Evolutionary conservation across 805 yeast species (phyloP).

Genomic region (Candida caryicola): DNA sequence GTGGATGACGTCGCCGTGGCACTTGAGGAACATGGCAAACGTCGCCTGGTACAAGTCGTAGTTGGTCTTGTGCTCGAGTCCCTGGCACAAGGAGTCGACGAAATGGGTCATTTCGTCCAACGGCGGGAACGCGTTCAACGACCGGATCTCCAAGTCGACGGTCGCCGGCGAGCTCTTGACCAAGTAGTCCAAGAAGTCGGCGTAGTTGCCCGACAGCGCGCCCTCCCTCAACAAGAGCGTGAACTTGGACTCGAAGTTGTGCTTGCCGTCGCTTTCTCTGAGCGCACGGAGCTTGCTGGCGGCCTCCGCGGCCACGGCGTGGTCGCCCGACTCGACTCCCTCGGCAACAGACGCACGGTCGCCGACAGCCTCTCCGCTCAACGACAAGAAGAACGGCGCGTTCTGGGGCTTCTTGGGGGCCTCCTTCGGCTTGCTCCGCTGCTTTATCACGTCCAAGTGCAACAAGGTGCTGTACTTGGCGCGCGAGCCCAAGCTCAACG

Average conservation of each 20-base stretch:
- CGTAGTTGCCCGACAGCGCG: constrained; percentile 36
- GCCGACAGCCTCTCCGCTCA: constrained; percentile 66
- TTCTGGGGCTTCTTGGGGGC: constrained; percentile 81
- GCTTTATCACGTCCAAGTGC: constrained; percentile 78
- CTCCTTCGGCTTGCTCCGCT: constrained; percentile 86
- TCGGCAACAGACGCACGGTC: constrained; percentile 60
- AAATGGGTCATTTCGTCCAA: constrained; percentile 63
- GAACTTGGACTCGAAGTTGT: constrained; percentile 69
- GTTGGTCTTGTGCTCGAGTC: constrained; percentile 54
- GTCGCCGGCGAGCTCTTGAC: constrained; percentile 67
- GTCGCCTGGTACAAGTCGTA: constrained; percentile 82
- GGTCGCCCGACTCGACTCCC: constrained; percentile 15
- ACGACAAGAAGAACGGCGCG: constrained; percentile 75
- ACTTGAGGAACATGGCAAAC: constrained; percentile 66
- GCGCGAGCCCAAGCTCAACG: constrained; percentile 76
- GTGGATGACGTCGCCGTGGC: constrained; percentile 78
- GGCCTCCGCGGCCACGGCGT: constrained; percentile 6
- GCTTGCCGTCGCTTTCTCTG: constrained; percentile 29
- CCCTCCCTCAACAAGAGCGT: constrained; percentile 63
- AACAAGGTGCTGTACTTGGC: constrained; percentile 73
- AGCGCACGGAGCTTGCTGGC: constrained; percentile 29
- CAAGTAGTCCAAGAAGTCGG: constrained; percentile 53
- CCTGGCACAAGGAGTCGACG: constrained; percentile 62
- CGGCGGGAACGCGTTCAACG: constrained; percentile 66
- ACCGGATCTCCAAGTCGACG: constrained; percentile 83